Base-by-base conservation (phyloP, 2,329 filamentous ascomycete species). In the Botrytis hyacinthi region DNA sequence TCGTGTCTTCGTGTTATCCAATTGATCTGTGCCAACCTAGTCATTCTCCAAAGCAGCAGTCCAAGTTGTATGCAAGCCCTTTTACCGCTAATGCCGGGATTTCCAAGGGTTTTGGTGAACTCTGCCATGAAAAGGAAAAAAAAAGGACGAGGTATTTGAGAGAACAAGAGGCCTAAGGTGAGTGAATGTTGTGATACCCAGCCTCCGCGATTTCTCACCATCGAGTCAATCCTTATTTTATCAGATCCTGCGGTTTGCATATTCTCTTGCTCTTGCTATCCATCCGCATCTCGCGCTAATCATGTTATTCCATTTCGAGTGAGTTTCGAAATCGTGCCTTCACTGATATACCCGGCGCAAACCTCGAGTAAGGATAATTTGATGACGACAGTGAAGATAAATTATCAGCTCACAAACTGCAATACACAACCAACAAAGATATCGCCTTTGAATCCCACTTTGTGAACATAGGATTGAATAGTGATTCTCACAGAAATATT, bases 361-460 rank as follows among this genome's bases (percentile, higher is more conserved):
- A 65, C 48, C 46, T 66, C 35, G 29, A 77, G 74, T 40, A 42
- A 40, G 63, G 73, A 60, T 44, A 73, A 67, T 46, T 62, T 74
- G 74, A 75, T 77, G 62, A 59, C 22, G 62, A 42, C 63, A 57
- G 75, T 77, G 76, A 77, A 76, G 70, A 75, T 67, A 69, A 66
- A 37, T 26, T 29, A 46, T 66, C 72, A 51, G 37, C 67, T 73
- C 67, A 60, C 48, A 65, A 51, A 51, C 29, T 46, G 37, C 71
- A 62, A n/a, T 22, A 32, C 29, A 10, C 61, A 22, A 66, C 16
- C 59, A 48, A 71, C 42, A 29, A 40, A 54, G 12, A 8, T 40
- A 20, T n/a, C 48, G n/a, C 35, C 16, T 5, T 68, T 60, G 40
- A 20, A 48, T 48, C 37, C 54, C 18, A 59, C 26, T 32, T 63